Evolutionary conservation across 202 grass and related monocot species (phyloP), one percentile per base, ranked within the genome.

Genomic region (Eragrostis tef): DNA sequence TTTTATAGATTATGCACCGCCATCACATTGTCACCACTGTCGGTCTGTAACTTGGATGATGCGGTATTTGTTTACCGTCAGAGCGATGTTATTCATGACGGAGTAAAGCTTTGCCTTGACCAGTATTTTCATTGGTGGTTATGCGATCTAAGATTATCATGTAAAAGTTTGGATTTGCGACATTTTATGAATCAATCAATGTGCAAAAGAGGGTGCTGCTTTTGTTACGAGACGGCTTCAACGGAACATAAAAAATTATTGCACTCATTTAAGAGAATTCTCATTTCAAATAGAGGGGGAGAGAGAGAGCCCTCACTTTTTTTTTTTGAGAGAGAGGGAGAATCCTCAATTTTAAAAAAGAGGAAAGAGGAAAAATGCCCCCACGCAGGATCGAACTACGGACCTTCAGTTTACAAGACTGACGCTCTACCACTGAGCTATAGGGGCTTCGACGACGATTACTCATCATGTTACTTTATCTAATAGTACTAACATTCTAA

Each of bases 1-100:
- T 64, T 83, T 64, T 75, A 54, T 36, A 71, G 56, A 51, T 49
- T 64, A 6, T 65, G 63, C 48, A 77, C 39, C 45, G 64, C 45
- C 45, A 9, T n/a, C n/a, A 20, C 19, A 17, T 71, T 53, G 25
- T 65, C 12, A 25, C 44, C 11, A 22, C 43, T 54, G n/a, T 26
- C 29, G 49, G 27, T 68, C 42, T 87, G 54, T 31, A 41, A 48
- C 27, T 61, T 45, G 70, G 70, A 43, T 59, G 52, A 58, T 56
- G 29, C 26, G 3, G 7, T 42, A 22, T 39, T 2, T 43, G 22
- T 19, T 47, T 27, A 39, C 5, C 42, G 21, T 46, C 39, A 61
- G 7, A 47, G 22, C 4, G n/a, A 75, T 45, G 5, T 75, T 70
- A 31, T 64, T 62, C 36, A 44, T 78, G 27, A 16, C 13, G 41